A percentile compares a stretch with the other conserved stretches of the same genome.
Evolutionary conservation across 208 protist genomes (phyloP).

Genomic region (Wallacemonas sp.): DNA sequence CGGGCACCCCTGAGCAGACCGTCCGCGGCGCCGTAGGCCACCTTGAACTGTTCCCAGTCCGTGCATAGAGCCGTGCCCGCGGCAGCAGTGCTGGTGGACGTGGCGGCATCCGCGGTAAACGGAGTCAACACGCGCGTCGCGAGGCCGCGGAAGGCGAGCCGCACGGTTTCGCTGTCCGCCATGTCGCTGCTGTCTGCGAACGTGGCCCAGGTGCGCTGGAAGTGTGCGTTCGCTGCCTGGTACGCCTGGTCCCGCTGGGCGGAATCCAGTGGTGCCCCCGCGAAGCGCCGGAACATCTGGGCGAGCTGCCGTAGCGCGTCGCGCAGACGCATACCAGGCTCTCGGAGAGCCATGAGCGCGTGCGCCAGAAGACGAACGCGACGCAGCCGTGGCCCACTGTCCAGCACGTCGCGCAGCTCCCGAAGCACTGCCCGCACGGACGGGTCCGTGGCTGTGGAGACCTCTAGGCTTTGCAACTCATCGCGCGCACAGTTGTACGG

Average conservation of each 20-base stretch:
- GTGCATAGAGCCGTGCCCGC: neutral
- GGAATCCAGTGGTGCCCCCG: neutral
- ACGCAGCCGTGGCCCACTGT: neutral
- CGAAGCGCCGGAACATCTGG: neutral
- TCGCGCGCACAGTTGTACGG: conserved; percentile 59
- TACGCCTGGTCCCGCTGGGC: neutral
- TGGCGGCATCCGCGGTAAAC: neutral
- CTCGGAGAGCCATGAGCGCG: neutral
- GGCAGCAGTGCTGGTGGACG: neutral
- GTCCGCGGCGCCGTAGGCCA: neutral
- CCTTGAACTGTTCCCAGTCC: conserved; percentile 2
- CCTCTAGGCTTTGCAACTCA: conserved; percentile 24
- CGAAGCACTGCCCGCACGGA: neutral
- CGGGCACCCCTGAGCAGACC: neutral
- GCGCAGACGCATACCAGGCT: neutral
- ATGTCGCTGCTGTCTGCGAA: neutral
- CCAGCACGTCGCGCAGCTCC: conserved; percentile 3
- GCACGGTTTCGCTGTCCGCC: neutral
- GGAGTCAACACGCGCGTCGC: neutral
- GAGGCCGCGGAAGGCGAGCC: neutral
- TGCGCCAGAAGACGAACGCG: neutral
- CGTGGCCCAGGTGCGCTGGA: neutral
- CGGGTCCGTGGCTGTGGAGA: neutral
- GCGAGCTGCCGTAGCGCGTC: neutral
- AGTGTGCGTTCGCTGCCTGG: neutral